phyloP scores from a whole-genome alignment of 768 basidiomycete genomes.

The Lactifluus piperatus region DNA sequence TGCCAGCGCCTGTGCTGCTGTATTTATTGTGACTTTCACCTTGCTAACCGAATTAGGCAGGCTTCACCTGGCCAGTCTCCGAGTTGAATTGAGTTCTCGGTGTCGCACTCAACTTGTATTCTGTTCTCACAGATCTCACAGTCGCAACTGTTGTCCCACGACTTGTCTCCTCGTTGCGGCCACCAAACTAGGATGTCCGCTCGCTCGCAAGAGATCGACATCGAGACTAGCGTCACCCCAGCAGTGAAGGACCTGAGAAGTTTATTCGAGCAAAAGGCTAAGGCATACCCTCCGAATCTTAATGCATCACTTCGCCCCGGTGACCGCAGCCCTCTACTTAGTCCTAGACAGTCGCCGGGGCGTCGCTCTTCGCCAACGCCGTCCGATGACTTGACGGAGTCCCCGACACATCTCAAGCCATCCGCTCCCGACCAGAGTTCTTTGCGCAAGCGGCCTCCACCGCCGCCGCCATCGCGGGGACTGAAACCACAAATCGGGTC shows the following conservation, averaged over 20 bases:
- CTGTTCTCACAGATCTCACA: neutral
- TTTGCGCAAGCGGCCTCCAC: conserved; percentile 13
- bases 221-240: conserved; percentile 1
- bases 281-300: neutral
- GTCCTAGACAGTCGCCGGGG: neutral
- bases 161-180: neutral
- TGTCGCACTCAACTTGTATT: no score
- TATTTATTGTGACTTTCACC: neutral
- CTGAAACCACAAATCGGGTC: conserved; percentile 11
- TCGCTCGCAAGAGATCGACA: neutral
- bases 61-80: no score
- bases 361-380: conserved; percentile 8
- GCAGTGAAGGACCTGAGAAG: conserved; percentile 11
- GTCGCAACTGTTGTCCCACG: neutral
- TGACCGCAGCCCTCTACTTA: neutral
- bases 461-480: conserved; percentile 9
- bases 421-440: neutral
- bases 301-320: neutral
- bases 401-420: neutral
- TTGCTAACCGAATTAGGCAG: conserved; percentile 4
- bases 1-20: neutral
- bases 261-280: conserved; percentile 13
- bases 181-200: neutral
- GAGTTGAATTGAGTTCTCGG: neutral
- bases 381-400: neutral